A percentile compares a stretch with the other conserved stretches of the same genome.
These are phyloP conservation scores for Fusarium clavum DNA, from an alignment of 2,329 filamentous ascomycete species.

Conservation along the genomic window DNA sequence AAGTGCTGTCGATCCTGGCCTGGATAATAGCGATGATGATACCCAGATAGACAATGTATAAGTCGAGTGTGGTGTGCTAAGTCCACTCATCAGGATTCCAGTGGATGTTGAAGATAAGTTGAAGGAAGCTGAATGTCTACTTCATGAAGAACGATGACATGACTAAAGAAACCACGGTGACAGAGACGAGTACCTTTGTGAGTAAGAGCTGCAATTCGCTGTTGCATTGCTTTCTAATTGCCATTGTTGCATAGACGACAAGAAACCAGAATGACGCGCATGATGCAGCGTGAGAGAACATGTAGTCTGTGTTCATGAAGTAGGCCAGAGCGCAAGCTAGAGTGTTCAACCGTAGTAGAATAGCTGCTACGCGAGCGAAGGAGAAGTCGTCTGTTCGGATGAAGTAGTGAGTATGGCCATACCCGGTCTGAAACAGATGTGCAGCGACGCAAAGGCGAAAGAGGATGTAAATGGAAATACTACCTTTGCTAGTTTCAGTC, in stretches of 20 bases:
- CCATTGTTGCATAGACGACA: constrained; percentile 64
- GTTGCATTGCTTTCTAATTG: constrained; percentile 56
- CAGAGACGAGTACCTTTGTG: constrained; percentile 59
- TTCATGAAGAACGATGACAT: constrained; percentile 2
- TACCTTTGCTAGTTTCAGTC: constrained; percentile 57
- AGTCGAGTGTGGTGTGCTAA: constrained; percentile 62
- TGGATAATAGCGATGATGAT: constrained; percentile 56
- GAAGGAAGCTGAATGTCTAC: constrained; percentile 47
- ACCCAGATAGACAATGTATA: constrained; percentile 66
- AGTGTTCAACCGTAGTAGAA: constrained; percentile 68
- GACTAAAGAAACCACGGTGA: constrained; percentile 52
- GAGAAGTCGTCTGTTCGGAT: constrained; percentile 67
- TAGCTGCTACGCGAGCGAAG: constrained; percentile 59
- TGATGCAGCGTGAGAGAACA: constrained; percentile 67
- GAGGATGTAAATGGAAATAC: constrained; percentile 61
- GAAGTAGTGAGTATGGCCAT: constrained; percentile 70
- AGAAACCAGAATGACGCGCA: constrained; percentile 72
- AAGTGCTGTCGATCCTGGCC: constrained; percentile 18
- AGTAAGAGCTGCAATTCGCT: constrained; percentile 55
- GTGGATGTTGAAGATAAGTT: constrained; percentile 56
- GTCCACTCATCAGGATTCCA: constrained; percentile 62
- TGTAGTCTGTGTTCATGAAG: constrained; percentile 65
- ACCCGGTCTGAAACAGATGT: constrained; percentile 72
- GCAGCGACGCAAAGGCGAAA: constrained; percentile 65
- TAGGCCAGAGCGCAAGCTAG: constrained; percentile 64